Evolutionary conservation across 1,139 yeast species (phyloP).

Genomic region (Candida tunisiensis): DNA sequence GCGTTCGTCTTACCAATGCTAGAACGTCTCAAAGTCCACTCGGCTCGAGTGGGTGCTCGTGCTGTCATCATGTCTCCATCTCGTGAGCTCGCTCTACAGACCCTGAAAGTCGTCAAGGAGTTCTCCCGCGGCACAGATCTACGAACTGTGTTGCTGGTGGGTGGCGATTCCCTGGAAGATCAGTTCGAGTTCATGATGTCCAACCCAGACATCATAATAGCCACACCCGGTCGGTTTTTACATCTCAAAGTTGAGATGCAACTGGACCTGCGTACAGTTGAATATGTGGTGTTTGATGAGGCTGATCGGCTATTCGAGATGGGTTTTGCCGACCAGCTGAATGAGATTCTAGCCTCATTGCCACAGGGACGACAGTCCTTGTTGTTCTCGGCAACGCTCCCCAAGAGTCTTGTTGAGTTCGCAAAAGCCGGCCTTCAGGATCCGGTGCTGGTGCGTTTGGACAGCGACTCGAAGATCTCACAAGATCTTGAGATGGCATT

Average conservation of each 20-base stretch:
- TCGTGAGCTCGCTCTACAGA: conserved; percentile 88
- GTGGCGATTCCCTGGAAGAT: conserved; percentile 95
- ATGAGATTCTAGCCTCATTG: conserved; percentile 70
- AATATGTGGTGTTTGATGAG: conserved; percentile 91
- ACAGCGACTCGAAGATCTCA: conserved; percentile 79
- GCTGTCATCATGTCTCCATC: conserved; percentile 85
- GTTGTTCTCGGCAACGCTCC: conserved; percentile 88
- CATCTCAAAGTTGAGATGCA: conserved; percentile 95
- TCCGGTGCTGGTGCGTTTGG: conserved; percentile 83
- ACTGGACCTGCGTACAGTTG: conserved; percentile 63
- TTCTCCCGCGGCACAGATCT: conserved; percentile 74
- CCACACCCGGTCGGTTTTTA: conserved; percentile 95
- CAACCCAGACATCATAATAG: conserved; percentile 88
- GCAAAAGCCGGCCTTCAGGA: conserved; percentile 92
- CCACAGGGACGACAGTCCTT: conserved; percentile 77
- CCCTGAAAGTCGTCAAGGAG: conserved; percentile 76
- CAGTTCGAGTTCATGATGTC: conserved; percentile 87
- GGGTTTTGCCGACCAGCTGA: conserved; percentile 92
- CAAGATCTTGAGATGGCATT: conserved; percentile 87
- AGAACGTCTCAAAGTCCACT: conserved; percentile 67
- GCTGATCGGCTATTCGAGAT: conserved; percentile 95
- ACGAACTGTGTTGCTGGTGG: conserved; percentile 66
- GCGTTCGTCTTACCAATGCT: conserved; percentile 91
- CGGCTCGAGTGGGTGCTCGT: conserved; percentile 78
- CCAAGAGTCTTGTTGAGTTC: conserved; percentile 81